A percentile compares a stretch with the other conserved stretches of the same genome.
Evolutionary conservation across 2,329 filamentous ascomycete genomes (phyloP).

Genomic region (Plenodomus biglobosus): DNA sequence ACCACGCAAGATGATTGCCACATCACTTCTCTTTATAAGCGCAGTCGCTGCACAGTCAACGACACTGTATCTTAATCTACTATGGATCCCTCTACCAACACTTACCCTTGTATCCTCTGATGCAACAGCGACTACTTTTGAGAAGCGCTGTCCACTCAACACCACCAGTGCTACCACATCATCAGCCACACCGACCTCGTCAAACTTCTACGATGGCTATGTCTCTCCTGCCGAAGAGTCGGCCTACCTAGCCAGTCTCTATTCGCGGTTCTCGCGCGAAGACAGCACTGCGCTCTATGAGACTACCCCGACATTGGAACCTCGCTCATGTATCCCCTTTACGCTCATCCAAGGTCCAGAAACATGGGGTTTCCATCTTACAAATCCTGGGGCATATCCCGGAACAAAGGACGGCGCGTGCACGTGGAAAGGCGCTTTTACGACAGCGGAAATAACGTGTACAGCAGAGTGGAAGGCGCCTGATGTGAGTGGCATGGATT

Average conservation of each 20-base stretch:
- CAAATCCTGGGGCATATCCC: neutral
- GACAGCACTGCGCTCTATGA: conserved; percentile 31
- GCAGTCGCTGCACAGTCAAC: conserved; percentile 4
- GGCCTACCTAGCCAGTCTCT: neutral
- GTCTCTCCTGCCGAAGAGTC: neutral
- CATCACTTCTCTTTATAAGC: neutral
- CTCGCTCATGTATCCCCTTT: neutral
- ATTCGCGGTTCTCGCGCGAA: neutral
- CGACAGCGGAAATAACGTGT: conserved; percentile 5
- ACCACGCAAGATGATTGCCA: neutral
- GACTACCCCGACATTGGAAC: neutral
- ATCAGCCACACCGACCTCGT: conserved; percentile 33
- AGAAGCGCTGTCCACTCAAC: conserved; percentile 1
- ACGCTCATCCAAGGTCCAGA: conserved; percentile 9
- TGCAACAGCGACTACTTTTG: conserved; percentile 9
- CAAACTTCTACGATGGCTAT: neutral
- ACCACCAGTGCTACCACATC: neutral
- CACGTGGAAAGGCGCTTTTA: conserved; percentile 8
- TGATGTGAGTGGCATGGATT: neutral
- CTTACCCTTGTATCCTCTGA: conserved; percentile 3
- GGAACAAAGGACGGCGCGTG: conserved; percentile 6
- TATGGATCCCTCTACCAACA: neutral
- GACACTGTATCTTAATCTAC: conserved; percentile 2
- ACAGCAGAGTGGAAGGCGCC: neutral
- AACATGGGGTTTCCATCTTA: conserved; percentile 4